These are phyloP conservation scores for Trichocladium uniseriatum DNA, from an alignment of 495 filamentous ascomycete species.

Conservation along the genomic window DNA sequence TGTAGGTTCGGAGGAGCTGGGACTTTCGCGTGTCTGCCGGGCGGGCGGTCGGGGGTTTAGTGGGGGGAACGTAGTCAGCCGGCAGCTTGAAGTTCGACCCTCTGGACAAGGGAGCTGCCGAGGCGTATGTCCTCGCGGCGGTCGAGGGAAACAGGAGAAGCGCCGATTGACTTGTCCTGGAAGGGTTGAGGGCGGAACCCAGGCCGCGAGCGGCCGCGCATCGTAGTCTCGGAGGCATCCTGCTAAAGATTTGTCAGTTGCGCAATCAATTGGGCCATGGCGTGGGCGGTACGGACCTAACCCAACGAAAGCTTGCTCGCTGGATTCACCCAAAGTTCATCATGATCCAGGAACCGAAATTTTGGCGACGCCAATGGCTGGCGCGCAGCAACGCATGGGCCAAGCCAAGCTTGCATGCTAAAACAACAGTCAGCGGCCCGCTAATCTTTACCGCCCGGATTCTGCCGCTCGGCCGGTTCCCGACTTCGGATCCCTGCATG, in stretches of 20 bases:
- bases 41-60: constrained; percentile 82
- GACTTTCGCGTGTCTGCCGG: constrained; percentile 81
- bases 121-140: constrained; percentile 29
- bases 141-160: constrained; percentile 15
- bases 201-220: constrained; percentile 24
- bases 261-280: not conserved
- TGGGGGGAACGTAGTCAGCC: constrained; percentile 50
- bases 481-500: constrained; percentile 13
- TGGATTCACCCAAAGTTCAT: constrained; percentile 1
- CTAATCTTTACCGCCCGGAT: constrained; percentile 18
- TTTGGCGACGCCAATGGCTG: constrained; percentile 22
- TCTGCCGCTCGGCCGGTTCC: constrained; percentile 13
- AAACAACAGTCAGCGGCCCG: not conserved
- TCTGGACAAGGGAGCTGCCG: constrained; percentile 24
- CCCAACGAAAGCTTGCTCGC: not conserved
- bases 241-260: not conserved
- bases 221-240: constrained; percentile 27
- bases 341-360: constrained; percentile 15
- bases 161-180: constrained; percentile 13
- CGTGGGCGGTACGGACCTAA: not conserved
- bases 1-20: constrained; percentile 90
- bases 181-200: constrained; percentile 13
- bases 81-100: constrained; percentile 44
- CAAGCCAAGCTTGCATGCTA: constrained; percentile 3
- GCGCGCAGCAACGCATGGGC: not conserved